Base-by-base conservation (phyloP, 2,329 filamentous ascomycete genomes). In the Aquanectria penicillioides region DNA sequence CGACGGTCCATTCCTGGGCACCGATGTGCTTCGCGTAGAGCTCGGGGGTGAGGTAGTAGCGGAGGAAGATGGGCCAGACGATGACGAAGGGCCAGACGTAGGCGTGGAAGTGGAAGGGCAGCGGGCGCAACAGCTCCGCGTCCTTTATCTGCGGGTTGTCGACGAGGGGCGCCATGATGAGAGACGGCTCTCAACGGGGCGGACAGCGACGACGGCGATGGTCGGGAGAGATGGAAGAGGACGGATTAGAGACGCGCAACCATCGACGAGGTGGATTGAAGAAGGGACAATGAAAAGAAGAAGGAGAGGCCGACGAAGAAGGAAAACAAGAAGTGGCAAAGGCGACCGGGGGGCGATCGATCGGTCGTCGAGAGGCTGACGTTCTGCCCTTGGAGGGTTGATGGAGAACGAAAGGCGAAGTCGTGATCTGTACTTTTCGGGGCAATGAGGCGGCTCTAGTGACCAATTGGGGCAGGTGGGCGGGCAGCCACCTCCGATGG, bases 1-100 rank as follows among this genome's bases (percentile, higher is more conserved):
- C 92, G 74, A 97, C 97, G 1, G 96, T 98, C 94, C 95, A 99
- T 83, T 99, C 95, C 69, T 91, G 89, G n/a, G 90, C 94, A 70
- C 91, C 87, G 65, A 99, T 96, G 80, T 98, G 89, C 73, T 89
- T 90, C 66, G 97, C 90, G 77, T 99, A 99, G 66, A 92, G 88
- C 51, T 93, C 89, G 61, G 88, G 83, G 18, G 88, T 90, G 51
- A 97, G 87, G 76, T 97, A 98, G 77, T 94, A 88, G 75, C 91
- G 87, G 65, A 97, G 86, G 78, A 98, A 98, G 70, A 91, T 80
- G 49, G 96, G 95, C 94, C 96, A 99, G 71, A 94, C 82, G 67
- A 97, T 88, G 59, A 89, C 81, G 73, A 97, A 99, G 0, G 95
- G 95, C 92, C 93, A 97, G 69, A 97, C 79, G 75, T 99, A 99